Percentiles rank a stretch among this genome's conserved stretches.
Evolutionary conservation across 371 early-diverging fungal genomes (phyloP).

Genomic region (Mucor piriformis): DNA sequence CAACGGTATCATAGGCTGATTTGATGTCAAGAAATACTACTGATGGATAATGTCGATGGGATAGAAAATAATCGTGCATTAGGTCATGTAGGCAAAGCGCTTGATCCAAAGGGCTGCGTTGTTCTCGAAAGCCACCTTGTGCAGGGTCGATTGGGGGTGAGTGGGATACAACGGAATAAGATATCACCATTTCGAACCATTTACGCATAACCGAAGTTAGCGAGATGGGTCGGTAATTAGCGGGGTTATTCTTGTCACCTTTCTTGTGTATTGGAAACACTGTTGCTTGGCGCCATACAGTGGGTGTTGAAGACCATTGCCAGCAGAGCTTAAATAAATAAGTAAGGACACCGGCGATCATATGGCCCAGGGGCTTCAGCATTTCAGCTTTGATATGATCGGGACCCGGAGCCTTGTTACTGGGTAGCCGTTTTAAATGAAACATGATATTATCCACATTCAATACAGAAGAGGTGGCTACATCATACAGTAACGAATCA

Average conservation of each 20-base stretch:
- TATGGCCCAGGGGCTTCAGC: conserved; percentile 17
- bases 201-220: conserved; percentile 30
- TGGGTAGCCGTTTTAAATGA: not conserved
- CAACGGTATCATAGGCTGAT: conserved; percentile 24
- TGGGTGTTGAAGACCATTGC: conserved; percentile 24
- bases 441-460: not conserved
- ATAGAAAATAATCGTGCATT: not conserved
- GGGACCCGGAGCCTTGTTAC: conserved; percentile 22
- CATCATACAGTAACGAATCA: no score
- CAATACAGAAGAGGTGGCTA: not conserved
- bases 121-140: conserved; percentile 38
- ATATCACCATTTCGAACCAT: conserved; percentile 18
- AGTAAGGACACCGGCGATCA: conserved; percentile 7
- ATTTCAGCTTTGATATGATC: conserved; percentile 33
- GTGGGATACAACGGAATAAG: not conserved
- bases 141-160: conserved; percentile 25
- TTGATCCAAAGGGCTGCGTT: conserved; percentile 33
- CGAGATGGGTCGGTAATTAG: conserved; percentile 27
- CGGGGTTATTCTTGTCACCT: conserved; percentile 16
- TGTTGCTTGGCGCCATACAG: conserved; percentile 26
- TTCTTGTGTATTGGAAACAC: conserved; percentile 31
- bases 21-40: conserved; percentile 25
- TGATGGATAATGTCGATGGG: not conserved
- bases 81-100: conserved; percentile 30
- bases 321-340: conserved; percentile 25